Percentiles rank a stretch among this genome's conserved stretches.
These are phyloP conservation scores for Plasmodium reichenowi DNA, from an alignment of 169 alveolate species.

Conservation along the genomic window DNA sequence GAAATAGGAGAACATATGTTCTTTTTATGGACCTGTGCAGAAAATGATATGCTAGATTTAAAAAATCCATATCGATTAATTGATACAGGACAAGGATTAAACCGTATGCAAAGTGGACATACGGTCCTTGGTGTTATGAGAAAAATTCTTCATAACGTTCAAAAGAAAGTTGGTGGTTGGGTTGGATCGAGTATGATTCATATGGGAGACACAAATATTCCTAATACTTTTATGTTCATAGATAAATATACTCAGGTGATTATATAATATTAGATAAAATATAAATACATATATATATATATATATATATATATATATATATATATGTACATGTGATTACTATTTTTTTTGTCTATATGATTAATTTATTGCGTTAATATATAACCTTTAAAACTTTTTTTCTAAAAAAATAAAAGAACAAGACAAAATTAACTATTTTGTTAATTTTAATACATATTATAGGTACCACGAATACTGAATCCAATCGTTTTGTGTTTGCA, in stretches of 20 bases:
- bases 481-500: slow-evolving; percentile 92
- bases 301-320: neutral
- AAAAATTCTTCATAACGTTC: slow-evolving; percentile 88
- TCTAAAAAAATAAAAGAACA: too few species aligned
- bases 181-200: slow-evolving; percentile 94
- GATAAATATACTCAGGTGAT: slow-evolving; percentile 92
- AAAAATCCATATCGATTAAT: slow-evolving; percentile 88
- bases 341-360: too few species aligned
- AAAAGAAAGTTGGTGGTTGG: slow-evolving; percentile 90
- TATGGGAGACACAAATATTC: slow-evolving; percentile 94
- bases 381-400: too few species aligned
- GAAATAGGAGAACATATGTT: slow-evolving; percentile 93
- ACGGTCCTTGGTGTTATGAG: slow-evolving; percentile 86
- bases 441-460: neutral
- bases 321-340: too few species aligned
- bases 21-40: slow-evolving; percentile 93
- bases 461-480: slow-evolving; percentile 93
- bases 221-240: slow-evolving; percentile 94
- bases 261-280: neutral
- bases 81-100: slow-evolving; percentile 94
- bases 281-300: neutral
- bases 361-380: too few species aligned
- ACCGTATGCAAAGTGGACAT: slow-evolving; percentile 86
- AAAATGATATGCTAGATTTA: slow-evolving; percentile 90
- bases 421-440: neutral